These are phyloP conservation scores for Cryptococcus sp. DNA, from an alignment of 1,284 basidiomycete species.

Conservation along the genomic window DNA sequence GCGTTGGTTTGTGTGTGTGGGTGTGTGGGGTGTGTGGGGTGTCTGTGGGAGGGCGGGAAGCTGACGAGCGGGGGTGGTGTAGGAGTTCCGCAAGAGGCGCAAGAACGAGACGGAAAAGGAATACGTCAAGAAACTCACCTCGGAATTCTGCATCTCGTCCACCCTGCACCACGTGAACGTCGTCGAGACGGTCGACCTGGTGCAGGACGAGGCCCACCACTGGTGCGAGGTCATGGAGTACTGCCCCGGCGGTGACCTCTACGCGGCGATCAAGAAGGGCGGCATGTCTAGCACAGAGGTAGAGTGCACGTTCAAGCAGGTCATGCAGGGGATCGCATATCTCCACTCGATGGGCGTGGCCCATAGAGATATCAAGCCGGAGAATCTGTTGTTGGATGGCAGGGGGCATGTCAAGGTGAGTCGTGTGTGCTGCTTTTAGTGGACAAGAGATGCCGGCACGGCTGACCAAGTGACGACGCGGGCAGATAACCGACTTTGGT, in stretches of 20 bases:
- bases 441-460: no score
- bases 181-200: slow-evolving; percentile 97
- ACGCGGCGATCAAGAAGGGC: slow-evolving; percentile 96
- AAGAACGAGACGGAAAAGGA: slow-evolving; percentile 99
- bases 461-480: background rate
- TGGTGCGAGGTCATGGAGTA: slow-evolving; percentile 99
- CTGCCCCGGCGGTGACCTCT: slow-evolving; percentile 93
- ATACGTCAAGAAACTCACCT: slow-evolving; percentile 99
- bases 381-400: slow-evolving; percentile 92
- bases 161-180: slow-evolving; percentile 95
- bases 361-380: slow-evolving; percentile 96
- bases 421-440: slow-evolving; percentile 13
- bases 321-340: slow-evolving; percentile 55
- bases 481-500: slow-evolving; percentile 94
- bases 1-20: no score
- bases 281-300: slow-evolving; percentile 91
- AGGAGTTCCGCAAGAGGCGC: slow-evolving; percentile 96
- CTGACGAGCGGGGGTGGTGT: background rate
- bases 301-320: slow-evolving; percentile 98
- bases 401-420: slow-evolving; percentile 81
- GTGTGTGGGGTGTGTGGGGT: background rate
- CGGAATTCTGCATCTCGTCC: slow-evolving; percentile 98
- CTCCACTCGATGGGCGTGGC: slow-evolving; percentile 48
- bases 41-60: background rate
- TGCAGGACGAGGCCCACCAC: slow-evolving; percentile 91